Evolutionary conservation across 176 grass and related monocot species (phyloP).

Genomic region (Musa troglodytarum): DNA sequence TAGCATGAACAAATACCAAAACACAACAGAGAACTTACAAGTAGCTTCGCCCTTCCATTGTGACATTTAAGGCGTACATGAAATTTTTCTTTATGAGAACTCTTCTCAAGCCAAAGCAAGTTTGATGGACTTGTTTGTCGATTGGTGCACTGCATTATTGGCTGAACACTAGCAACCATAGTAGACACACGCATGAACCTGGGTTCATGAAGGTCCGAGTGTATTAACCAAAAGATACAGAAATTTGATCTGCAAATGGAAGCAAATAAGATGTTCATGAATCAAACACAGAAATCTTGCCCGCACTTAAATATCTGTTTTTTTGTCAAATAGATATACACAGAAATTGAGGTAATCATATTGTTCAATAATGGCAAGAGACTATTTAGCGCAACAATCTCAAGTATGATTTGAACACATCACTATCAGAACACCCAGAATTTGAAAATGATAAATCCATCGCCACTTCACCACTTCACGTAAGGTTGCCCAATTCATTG

Average conservation of each 20-base stretch:
- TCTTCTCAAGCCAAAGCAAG: conserved; percentile 43
- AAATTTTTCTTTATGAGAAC: conserved; percentile 57
- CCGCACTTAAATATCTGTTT: too few relatives aligned
- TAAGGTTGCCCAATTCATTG: too few relatives aligned
- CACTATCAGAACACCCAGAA: too few relatives aligned
- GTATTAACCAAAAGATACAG: conserved; percentile 90
- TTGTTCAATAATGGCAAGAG: background rate
- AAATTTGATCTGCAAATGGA: conserved; percentile 67
- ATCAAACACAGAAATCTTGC: too few relatives aligned
- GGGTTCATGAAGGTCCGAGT: conserved; percentile 70
- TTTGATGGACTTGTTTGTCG: conserved; percentile 35
- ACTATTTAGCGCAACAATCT: too few relatives aligned
- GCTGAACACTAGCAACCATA: conserved; percentile 63
- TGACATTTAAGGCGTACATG: conserved; percentile 58
- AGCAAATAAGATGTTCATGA: background rate
- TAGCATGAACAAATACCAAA: background rate
- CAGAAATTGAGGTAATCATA: conserved; percentile 11
- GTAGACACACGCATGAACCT: conserved; percentile 71
- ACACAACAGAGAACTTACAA: conserved; percentile 41
- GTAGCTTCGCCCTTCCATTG: conserved; percentile 75
- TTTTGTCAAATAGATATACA: background rate
- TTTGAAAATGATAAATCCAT: too few relatives aligned
- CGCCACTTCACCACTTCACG: too few relatives aligned
- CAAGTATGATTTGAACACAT: too few relatives aligned
- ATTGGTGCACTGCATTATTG: conserved; percentile 39